Evolutionary conservation across 2,329 filamentous ascomycete species (phyloP).

Genomic region (Hortaea sp.): DNA sequence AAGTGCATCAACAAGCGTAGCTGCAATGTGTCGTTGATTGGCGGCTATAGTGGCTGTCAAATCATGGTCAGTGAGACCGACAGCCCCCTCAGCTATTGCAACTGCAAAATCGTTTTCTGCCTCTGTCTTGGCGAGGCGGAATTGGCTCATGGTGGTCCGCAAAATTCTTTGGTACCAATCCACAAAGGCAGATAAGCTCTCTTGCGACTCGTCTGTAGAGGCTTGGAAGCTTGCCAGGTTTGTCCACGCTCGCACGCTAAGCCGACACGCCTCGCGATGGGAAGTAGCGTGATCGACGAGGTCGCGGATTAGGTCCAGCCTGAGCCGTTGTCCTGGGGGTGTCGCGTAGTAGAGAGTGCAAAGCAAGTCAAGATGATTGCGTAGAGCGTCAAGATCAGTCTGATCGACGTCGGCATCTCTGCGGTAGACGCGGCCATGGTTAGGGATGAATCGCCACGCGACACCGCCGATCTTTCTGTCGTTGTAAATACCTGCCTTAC

Average conservation of each 20-base stretch:
- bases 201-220: conserved; percentile 39
- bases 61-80: conserved; percentile 34
- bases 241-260: conserved; percentile 50
- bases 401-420: conserved; percentile 46
- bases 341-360: conserved; percentile 50
- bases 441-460: conserved; percentile 49
- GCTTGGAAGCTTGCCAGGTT: conserved; percentile 48
- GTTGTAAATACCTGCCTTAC: conserved; percentile 29
- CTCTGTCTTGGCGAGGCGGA: conserved; percentile 46
- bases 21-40: conserved; percentile 50
- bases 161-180: conserved; percentile 47
- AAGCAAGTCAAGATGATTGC: conserved; percentile 53
- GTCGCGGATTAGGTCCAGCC: conserved; percentile 40
- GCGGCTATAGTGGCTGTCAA: conserved; percentile 43
- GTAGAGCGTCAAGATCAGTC: conserved; percentile 46
- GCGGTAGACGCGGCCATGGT: conserved; percentile 49
- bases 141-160: conserved; percentile 43
- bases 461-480: conserved; percentile 47
- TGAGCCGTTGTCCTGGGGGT: conserved; percentile 43
- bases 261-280: conserved; percentile 49
- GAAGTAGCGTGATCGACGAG: conserved; percentile 48
- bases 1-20: conserved; percentile 43
- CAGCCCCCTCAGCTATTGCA: conserved; percentile 25
- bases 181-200: conserved; percentile 38
- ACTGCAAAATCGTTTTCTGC: conserved; percentile 43